Evolutionary conservation across 176 grass and related monocot species (phyloP).

Genomic region (Pharus latifolius): DNA sequence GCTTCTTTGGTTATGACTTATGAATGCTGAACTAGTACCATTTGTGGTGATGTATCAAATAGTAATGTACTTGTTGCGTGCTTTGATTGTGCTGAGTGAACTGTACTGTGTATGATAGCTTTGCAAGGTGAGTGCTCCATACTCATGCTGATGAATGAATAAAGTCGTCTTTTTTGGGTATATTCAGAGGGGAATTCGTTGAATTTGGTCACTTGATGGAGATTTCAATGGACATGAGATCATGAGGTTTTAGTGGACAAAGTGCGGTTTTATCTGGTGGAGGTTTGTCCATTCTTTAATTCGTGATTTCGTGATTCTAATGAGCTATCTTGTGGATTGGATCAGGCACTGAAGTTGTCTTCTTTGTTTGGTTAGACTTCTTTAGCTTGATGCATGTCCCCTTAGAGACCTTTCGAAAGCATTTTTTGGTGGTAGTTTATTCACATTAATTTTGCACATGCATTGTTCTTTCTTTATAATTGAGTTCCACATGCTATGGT

Average conservation of each 20-base stretch:
- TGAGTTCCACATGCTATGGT: background rate
- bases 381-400: background rate
- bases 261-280: background rate
- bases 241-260: background rate
- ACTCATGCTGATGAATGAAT: conserved; percentile 2
- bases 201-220: background rate
- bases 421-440: background rate
- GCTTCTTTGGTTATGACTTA: too few species aligned
- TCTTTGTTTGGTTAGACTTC: background rate
- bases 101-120: conserved; percentile 11
- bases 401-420: background rate
- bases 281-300: background rate
- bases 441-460: background rate
- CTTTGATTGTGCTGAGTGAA: background rate
- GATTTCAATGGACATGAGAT: background rate
- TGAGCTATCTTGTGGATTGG: background rate
- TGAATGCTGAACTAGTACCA: too few species aligned
- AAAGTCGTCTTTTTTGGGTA: too few species aligned
- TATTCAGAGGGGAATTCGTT: background rate
- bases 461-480: background rate
- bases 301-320: background rate
- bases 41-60: background rate
- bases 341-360: too few species aligned
- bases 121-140: background rate
- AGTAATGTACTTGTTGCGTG: background rate